These are phyloP conservation scores for Podila epicladia DNA, from an alignment of 192 early-diverging fungal species.

Conservation along the genomic window DNA sequence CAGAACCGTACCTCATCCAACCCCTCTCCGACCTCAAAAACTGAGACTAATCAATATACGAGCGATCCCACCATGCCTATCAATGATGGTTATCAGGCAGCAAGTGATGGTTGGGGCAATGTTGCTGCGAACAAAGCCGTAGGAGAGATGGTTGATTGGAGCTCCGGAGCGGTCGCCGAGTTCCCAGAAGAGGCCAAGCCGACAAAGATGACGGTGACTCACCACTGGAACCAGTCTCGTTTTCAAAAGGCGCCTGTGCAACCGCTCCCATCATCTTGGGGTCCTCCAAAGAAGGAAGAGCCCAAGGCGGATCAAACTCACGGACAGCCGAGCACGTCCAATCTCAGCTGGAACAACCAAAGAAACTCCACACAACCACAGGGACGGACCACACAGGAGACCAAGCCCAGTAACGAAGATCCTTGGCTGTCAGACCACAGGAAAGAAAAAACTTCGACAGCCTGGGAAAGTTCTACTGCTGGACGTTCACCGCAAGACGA, in stretches of 20 bases:
- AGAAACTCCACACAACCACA: too few species aligned
- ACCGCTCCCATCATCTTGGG: not conserved
- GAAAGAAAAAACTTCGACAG: too few species aligned
- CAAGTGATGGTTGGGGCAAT: not conserved
- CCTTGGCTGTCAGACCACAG: too few species aligned
- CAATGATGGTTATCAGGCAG: not conserved
- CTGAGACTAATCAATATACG: not conserved
- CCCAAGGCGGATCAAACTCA: not conserved
- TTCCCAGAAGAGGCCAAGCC: slow-evolving; percentile 37
- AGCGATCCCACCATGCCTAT: not conserved
- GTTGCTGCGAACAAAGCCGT: slow-evolving; percentile 1
- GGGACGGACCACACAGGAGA: too few species aligned
- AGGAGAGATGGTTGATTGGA: slow-evolving; percentile 29
- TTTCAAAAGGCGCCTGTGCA: not conserved
- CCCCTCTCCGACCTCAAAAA: too few species aligned
- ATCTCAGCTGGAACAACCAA: too few species aligned
- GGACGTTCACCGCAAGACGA: too few species aligned
- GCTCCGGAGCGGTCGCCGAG: slow-evolving; percentile 14
- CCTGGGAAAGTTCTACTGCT: too few species aligned
- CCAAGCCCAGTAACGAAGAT: too few species aligned
- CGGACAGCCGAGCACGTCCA: too few species aligned
- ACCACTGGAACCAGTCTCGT: slow-evolving; percentile 6
- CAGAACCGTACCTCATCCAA: too few species aligned
- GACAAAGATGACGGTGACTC: slow-evolving; percentile 10
- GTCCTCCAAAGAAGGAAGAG: not conserved